Base-by-base conservation (phyloP, 2,329 filamentous ascomycete species). In the Blastomyces gilchristii region DNA sequence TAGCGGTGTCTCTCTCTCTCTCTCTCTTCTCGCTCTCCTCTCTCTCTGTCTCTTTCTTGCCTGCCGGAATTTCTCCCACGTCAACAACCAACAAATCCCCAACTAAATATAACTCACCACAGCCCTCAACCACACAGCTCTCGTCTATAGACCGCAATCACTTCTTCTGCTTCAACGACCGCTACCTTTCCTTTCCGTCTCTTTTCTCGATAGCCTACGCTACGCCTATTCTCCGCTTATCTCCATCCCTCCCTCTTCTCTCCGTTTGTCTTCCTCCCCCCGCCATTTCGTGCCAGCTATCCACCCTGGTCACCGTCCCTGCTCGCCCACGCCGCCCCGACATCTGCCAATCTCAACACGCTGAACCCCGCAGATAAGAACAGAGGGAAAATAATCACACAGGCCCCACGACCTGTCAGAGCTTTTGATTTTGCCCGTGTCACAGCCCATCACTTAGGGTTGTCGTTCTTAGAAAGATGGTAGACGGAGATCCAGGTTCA, bases 401-500 rank as follows among this genome's bases (percentile, higher is more conserved):
- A 22, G 22, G 57, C 57, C 52, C 43, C 58, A 64, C n/a, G 53
- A 64, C 63, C 62, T 64, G 58, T 57, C 41, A 65, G 53, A 31
- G 50, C 63, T 66, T 63, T 65, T 65, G 63, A 62, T 69, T 67
- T 65, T 66, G 58, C 64, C 65, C 61, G 52, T 64, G 64, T 63
- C 65, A n/a, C 67, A 67, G 66, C 67, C 68, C 66, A 67, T 67
- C 63, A 63, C 63, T 67, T 68, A 73, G 71, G 71, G 71, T 71
- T 69, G 72, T 43, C 41, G 41, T 71, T 69, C 68, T 73, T 74
- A 73, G 77, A 93, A 88, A 82, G 31, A 97, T 97, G 92, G 92
- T 94, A 83, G 92, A 97, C 85, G 89, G 88, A 82, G 91, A 96
- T 82, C 84, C 89, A 80, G 91, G 86, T 83, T 88, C 90, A 81